Evolutionary conservation across 768 basidiomycete species (phyloP).

Genomic region (Trametes cingulata): DNA sequence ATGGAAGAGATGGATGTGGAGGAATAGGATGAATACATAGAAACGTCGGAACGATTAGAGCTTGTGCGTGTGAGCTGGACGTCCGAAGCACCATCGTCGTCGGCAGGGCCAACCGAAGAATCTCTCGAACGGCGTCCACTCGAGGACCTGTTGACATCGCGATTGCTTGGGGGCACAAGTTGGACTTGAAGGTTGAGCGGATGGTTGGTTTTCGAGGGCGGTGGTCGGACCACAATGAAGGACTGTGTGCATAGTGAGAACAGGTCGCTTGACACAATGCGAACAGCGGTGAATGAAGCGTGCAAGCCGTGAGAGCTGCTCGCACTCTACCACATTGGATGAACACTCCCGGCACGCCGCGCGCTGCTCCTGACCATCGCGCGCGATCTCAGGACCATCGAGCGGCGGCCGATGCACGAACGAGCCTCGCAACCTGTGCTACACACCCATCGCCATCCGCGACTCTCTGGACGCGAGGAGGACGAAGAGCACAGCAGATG

Average conservation of each 20-base stretch:
- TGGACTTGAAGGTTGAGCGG: conserved; percentile 91
- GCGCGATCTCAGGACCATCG: no score
- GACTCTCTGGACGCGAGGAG: neutral
- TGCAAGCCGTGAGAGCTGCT: no score
- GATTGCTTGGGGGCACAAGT: conserved; percentile 72
- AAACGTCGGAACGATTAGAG: conserved; percentile 55
- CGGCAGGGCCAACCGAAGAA: conserved; percentile 34
- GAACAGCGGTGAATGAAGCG: no score
- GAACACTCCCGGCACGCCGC: neutral
- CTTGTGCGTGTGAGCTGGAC: conserved; percentile 41
- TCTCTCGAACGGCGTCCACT: conserved; percentile 49
- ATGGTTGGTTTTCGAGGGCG: conserved; percentile 81
- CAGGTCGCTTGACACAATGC: no score
- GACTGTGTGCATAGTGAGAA: conserved; percentile 48
- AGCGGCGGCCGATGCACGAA: no score
- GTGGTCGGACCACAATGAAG: conserved; percentile 90
- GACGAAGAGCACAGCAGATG: neutral
- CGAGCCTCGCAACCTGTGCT: neutral
- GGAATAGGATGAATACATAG: conserved; percentile 49
- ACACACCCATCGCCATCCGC: neutral
- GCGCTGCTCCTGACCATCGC: no score
- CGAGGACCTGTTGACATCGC: conserved; percentile 36
- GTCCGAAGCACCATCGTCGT: conserved; percentile 25
- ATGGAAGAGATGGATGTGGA: conserved; percentile 40
- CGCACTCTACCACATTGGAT: neutral